These are phyloP conservation scores for Coffea canephora DNA, from an alignment of 257 asterid species.

Conservation along the genomic window DNA sequence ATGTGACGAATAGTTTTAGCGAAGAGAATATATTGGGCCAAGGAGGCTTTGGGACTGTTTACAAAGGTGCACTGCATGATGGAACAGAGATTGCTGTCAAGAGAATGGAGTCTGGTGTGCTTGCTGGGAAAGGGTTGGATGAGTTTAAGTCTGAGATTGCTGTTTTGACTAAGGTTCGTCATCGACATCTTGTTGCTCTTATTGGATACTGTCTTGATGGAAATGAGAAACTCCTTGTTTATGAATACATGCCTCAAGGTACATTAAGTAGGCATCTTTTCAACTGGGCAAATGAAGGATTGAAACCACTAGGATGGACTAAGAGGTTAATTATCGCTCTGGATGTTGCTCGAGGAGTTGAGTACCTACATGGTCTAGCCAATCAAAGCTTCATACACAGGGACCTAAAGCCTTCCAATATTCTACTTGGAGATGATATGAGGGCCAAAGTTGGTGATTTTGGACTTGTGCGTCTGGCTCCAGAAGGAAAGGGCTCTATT, in stretches of 20 bases:
- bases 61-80: conserved; percentile 83
- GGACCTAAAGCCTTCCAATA: conserved; percentile 91
- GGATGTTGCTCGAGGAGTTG: conserved; percentile 92
- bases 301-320: conserved; percentile 81
- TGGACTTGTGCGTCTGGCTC: conserved; percentile 92
- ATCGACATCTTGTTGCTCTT: conserved; percentile 87
- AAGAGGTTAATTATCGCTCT: conserved; percentile 73
- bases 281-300: conserved; percentile 70
- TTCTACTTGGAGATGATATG: conserved; percentile 89
- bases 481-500: conserved; percentile 87
- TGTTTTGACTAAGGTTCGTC: conserved; percentile 85
- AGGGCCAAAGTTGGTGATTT: conserved; percentile 96
- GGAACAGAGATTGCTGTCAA: conserved; percentile 94
- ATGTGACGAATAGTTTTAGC: conserved; percentile 72
- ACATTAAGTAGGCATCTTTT: conserved; percentile 75
- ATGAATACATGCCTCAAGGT: conserved; percentile 94
- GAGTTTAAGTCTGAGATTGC: conserved; percentile 94
- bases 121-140: conserved; percentile 67
- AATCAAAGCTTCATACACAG: conserved; percentile 93
- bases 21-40: conserved; percentile 67
- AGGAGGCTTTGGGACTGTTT: conserved; percentile 94
- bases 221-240: conserved; percentile 82
- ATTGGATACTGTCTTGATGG: conserved; percentile 94
- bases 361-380: conserved; percentile 86
- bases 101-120: conserved; percentile 85